Evolutionary conservation across 2,329 filamentous ascomycete genomes (phyloP).

Genomic region (Eurotiales sp.): DNA sequence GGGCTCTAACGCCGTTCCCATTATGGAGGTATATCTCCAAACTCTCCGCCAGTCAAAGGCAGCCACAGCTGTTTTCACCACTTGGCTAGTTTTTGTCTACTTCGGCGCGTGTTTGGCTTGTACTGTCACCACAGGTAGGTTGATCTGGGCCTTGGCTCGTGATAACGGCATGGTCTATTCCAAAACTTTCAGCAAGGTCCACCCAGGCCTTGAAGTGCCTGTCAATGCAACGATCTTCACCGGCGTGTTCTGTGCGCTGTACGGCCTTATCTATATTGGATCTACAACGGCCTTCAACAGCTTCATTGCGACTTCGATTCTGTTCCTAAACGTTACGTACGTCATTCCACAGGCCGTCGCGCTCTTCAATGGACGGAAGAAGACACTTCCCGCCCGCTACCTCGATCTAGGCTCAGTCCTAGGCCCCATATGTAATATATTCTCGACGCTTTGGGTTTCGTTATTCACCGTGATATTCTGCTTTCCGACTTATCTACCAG

Average conservation of each 20-base stretch:
- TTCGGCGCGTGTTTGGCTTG: not conserved
- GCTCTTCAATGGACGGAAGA: conserved; percentile 39
- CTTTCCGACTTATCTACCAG: conserved; percentile 41
- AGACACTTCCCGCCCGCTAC: conserved; percentile 17
- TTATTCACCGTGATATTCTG: conserved; percentile 45
- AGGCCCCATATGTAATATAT: conserved; percentile 36
- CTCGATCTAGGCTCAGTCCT: conserved; percentile 26
- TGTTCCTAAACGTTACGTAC: conserved; percentile 47
- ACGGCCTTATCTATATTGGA: conserved; percentile 49
- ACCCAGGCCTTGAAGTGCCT: conserved; percentile 22
- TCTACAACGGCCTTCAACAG: conserved; percentile 42
- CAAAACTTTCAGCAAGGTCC: conserved; percentile 24
- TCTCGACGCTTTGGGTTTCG: conserved; percentile 42
- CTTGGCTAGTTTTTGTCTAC: not conserved
- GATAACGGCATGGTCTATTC: conserved; percentile 26
- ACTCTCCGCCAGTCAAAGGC: not conserved
- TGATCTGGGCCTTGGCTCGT: conserved; percentile 31
- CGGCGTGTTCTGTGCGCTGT: conserved; percentile 23
- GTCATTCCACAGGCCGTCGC: conserved; percentile 46
- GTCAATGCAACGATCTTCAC: conserved; percentile 27
- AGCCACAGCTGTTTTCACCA: not conserved
- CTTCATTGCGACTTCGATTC: conserved; percentile 46
- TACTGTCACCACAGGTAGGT: conserved; percentile 22
- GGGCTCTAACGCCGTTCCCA: conserved; percentile 15
- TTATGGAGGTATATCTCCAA: not conserved